phyloP scores from a whole-genome alignment of 1,284 basidiomycete genomes.

The Tilletia caries region DNA sequence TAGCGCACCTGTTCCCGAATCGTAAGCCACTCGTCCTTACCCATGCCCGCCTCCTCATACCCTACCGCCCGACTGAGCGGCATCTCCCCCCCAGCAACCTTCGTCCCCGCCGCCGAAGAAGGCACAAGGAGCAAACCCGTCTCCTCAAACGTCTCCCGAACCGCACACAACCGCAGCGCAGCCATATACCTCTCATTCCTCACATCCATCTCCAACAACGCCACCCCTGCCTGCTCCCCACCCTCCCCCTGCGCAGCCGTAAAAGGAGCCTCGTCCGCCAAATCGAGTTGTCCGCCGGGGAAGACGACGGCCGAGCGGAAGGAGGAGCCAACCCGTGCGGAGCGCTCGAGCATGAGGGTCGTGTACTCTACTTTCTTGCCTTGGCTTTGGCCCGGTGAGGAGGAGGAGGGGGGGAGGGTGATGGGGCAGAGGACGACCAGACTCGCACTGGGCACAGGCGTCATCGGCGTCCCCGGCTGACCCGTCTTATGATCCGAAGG shows the following conservation, averaged over 20 bases:
- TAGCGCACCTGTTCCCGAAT: slow-evolving; percentile 29
- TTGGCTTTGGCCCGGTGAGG: background rate
- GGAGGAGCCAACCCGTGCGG: slow-evolving; percentile 35
- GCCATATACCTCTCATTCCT: slow-evolving; percentile 25
- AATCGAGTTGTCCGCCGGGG: slow-evolving; percentile 42
- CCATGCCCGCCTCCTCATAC: slow-evolving; percentile 35
- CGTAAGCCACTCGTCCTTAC: slow-evolving; percentile 32
- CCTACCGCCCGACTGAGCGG: slow-evolving; percentile 38
- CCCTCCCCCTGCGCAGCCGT: background rate
- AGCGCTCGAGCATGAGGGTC: slow-evolving; percentile 43
- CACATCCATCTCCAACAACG: slow-evolving; percentile 19
- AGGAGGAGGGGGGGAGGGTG: no score
- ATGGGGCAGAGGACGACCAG: slow-evolving; percentile 42
- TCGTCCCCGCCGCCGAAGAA: slow-evolving; percentile 11
- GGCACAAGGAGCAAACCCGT: slow-evolving; percentile 41
- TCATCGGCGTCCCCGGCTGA: slow-evolving; percentile 41
- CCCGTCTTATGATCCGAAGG: slow-evolving; percentile 38
- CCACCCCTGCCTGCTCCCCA: background rate
- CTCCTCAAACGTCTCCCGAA: slow-evolving; percentile 48
- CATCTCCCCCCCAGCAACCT: slow-evolving; percentile 19
- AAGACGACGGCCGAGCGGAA: slow-evolving; percentile 48
- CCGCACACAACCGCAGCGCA: slow-evolving; percentile 37
- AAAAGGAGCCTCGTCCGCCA: slow-evolving; percentile 29
- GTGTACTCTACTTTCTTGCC: slow-evolving; percentile 21
- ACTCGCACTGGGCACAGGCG: slow-evolving; percentile 40